These are phyloP conservation scores for Sphaerulina musiva DNA, from an alignment of 2,329 filamentous ascomycete genomes.

Conservation along the genomic window DNA sequence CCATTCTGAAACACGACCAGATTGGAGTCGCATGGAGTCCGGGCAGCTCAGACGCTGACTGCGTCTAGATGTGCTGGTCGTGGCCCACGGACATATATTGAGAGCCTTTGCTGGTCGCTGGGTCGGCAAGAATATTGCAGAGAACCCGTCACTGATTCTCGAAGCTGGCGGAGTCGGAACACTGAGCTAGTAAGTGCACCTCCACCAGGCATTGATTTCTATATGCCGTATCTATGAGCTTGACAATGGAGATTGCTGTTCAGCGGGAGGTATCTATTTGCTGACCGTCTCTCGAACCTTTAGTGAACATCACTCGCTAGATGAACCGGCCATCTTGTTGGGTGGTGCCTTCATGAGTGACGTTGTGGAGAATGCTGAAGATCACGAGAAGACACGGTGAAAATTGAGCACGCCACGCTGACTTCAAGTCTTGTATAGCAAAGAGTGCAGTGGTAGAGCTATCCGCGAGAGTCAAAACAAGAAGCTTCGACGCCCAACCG, in stretches of 20 bases:
- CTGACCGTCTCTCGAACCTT: not conserved
- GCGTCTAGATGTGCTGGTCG: slow-evolving; percentile 60
- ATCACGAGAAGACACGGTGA: slow-evolving; percentile 9
- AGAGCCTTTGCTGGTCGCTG: slow-evolving; percentile 83
- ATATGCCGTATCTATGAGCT: not conserved
- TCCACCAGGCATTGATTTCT: not conserved
- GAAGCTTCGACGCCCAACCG: too few relatives aligned
- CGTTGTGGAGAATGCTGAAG: slow-evolving; percentile 39
- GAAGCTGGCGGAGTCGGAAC: slow-evolving; percentile 55
- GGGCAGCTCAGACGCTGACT: not conserved
- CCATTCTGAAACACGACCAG: not conserved
- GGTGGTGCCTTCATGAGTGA: slow-evolving; percentile 48
- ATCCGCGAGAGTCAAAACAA: not conserved
- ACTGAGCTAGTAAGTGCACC: slow-evolving; percentile 38
- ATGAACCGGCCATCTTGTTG: slow-evolving; percentile 48
- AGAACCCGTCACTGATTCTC: slow-evolving; percentile 73
- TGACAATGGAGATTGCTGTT: not conserved
- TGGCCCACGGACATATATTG: slow-evolving; percentile 86
- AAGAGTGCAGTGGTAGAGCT: not conserved
- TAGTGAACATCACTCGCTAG: slow-evolving; percentile 42
- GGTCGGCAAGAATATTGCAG: slow-evolving; percentile 64
- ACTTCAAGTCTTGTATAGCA: not conserved
- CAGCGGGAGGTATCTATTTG: not conserved
- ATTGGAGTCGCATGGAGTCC: not conserved
- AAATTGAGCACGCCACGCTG: not conserved